These are phyloP conservation scores for Cicer cuneatum DNA, from an alignment of 306 rosid genomes.

Conservation along the genomic window DNA sequence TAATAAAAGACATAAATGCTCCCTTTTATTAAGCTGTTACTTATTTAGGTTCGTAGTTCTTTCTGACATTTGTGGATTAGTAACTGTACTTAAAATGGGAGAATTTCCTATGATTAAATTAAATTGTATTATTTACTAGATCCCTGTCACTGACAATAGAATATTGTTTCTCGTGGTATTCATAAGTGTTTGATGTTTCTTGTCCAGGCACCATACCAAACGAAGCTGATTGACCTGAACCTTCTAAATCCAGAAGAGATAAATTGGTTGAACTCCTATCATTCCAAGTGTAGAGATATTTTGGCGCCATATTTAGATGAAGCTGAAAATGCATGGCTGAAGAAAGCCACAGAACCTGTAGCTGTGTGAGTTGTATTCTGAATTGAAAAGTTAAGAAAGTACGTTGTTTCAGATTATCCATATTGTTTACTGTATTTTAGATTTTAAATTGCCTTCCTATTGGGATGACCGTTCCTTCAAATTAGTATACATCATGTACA, in stretches of 20 bases:
- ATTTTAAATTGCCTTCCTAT: not conserved
- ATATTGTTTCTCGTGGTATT: slow-evolving; percentile 20
- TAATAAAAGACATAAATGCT: no score
- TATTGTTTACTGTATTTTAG: slow-evolving; percentile 8
- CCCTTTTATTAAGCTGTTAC: no score
- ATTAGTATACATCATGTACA: slow-evolving; percentile 17
- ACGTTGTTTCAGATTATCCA: slow-evolving; percentile 14
- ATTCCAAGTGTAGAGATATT: slow-evolving; percentile 74
- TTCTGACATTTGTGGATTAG: slow-evolving; percentile 13
- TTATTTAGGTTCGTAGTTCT: no score
- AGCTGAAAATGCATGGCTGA: slow-evolving; percentile 84
- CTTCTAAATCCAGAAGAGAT: slow-evolving; percentile 72
- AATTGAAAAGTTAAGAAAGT: slow-evolving; percentile 9
- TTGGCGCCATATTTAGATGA: slow-evolving; percentile 70
- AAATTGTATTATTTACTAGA: not conserved
- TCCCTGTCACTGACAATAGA: slow-evolving; percentile 10
- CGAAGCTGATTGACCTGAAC: slow-evolving; percentile 76
- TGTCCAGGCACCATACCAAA: slow-evolving; percentile 87
- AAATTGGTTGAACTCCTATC: slow-evolving; percentile 85
- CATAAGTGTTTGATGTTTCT: slow-evolving; percentile 37
- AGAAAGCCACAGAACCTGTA: slow-evolving; percentile 82
- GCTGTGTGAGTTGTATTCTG: slow-evolving; percentile 49
- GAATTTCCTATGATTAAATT: not conserved
- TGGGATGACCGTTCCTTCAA: slow-evolving; percentile 17
- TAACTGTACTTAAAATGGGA: not conserved